A percentile compares a stretch with the other conserved stretches of the same genome.
Evolutionary conservation across 108 stramenopile genomes (phyloP).

Genomic region (Stephanodiscus minutulus): DNA sequence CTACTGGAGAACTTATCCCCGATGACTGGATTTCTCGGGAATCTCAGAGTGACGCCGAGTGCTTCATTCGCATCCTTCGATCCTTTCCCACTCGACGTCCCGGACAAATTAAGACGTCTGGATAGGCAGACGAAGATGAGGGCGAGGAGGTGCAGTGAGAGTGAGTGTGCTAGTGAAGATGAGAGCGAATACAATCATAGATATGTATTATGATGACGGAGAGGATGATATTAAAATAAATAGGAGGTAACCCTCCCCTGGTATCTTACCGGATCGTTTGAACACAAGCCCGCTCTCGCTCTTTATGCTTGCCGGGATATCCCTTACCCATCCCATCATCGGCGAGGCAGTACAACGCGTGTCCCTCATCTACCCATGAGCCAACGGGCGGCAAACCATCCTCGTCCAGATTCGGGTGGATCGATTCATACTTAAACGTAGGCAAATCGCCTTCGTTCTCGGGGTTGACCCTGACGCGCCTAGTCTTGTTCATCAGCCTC

Average conservation of each 20-base stretch:
- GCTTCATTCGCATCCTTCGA: constrained; percentile 43
- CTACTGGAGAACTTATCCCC: constrained; percentile 99
- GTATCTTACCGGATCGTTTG: constrained; percentile 68
- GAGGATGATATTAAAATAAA: no score
- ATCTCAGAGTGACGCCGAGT: constrained; percentile 90
- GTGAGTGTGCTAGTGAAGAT: no score
- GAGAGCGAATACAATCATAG: no score
- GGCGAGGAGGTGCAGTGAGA: no score
- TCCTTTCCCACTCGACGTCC: constrained; percentile 34
- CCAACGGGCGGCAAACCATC: constrained; percentile 96
- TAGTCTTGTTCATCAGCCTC: constrained; percentile 39
- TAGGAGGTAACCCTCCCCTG: no score
- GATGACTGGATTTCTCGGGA: constrained; percentile 95
- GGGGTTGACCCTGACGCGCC: constrained; percentile 36
- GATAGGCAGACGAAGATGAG: no score
- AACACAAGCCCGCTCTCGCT: constrained; percentile 88
- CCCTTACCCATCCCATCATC: constrained; percentile 76
- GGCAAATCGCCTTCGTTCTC: constrained; percentile 45
- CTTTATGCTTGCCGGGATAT: constrained; percentile 87
- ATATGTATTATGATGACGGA: no score
- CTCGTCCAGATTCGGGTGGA: constrained; percentile 73
- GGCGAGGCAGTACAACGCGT: constrained; percentile 91
- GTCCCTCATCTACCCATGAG: constrained; percentile 78
- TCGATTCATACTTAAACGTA: constrained; percentile 46
- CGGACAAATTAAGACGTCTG: constrained; percentile 30